phyloP scores from a whole-genome alignment of 805 yeast genomes.

The Gaillardinia entomophila region DNA sequence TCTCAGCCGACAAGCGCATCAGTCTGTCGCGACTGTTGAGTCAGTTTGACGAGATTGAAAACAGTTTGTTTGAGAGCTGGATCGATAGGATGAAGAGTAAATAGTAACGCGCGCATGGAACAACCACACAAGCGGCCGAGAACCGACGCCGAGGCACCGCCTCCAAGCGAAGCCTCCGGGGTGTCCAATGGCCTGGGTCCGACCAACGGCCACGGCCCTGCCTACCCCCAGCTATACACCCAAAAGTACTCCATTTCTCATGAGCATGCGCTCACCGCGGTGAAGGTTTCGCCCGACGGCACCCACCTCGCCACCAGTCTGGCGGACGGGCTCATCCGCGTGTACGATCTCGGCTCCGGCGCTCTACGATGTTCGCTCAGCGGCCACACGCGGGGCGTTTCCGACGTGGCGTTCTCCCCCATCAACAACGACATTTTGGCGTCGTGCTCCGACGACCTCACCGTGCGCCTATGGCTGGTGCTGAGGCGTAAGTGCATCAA shows the following conservation, averaged over 20 bases:
- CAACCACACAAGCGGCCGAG: no score
- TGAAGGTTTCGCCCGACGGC: slow-evolving; percentile 61
- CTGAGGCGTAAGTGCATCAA: slow-evolving; percentile 43
- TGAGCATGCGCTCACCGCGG: slow-evolving; percentile 29
- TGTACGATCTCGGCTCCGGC: slow-evolving; percentile 10
- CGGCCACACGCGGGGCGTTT: slow-evolving; percentile 69
- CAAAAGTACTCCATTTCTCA: background rate
- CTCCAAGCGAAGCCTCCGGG: no score
- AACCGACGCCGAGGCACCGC: no score
- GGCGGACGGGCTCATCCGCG: slow-evolving; percentile 21
- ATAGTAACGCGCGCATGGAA: no score
- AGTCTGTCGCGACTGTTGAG: slow-evolving; percentile 5
- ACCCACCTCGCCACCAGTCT: slow-evolving; percentile 47
- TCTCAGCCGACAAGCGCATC: slow-evolving; percentile 4
- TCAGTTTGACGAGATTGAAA: slow-evolving; percentile 35
- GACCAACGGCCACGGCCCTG: no score
- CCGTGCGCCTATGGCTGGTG: slow-evolving; percentile 69
- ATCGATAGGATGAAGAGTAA: slow-evolving; percentile 35
- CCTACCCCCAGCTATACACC: background rate
- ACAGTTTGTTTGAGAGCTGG: slow-evolving; percentile 36
- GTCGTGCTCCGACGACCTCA: slow-evolving; percentile 80
- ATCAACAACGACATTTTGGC: slow-evolving; percentile 63
- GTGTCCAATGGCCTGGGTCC: no score
- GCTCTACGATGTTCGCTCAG: slow-evolving; percentile 12
- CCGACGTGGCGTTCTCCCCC: slow-evolving; percentile 75